These are phyloP conservation scores for Epichloe hybrida DNA, from an alignment of 2,329 filamentous ascomycete genomes.

Conservation along the genomic window DNA sequence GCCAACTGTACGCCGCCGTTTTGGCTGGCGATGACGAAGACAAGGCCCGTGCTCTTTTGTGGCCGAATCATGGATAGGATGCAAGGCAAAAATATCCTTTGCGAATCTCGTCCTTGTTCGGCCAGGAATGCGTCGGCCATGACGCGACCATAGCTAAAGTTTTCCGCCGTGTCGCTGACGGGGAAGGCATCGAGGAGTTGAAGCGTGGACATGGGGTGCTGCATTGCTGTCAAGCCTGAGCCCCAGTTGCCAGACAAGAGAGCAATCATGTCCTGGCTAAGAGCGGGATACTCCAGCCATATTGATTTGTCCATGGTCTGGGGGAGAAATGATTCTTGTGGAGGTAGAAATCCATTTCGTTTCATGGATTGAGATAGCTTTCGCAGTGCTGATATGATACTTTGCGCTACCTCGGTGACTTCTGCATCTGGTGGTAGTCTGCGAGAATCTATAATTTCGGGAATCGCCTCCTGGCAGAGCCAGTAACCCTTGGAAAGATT, in stretches of 20 bases:
- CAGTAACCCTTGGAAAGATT: slow-evolving; percentile 79
- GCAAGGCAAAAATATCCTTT: slow-evolving; percentile 57
- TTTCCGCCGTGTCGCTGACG: slow-evolving; percentile 56
- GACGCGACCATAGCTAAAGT: slow-evolving; percentile 70
- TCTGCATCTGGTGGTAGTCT: slow-evolving; percentile 30
- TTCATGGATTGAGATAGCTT: slow-evolving; percentile 74
- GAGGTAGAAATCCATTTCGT: slow-evolving; percentile 64
- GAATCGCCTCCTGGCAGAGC: slow-evolving; percentile 48
- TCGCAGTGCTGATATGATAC: slow-evolving; percentile 50
- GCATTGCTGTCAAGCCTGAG: slow-evolving; percentile 34
- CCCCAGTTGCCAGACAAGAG: slow-evolving; percentile 52
- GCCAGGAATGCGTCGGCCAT: slow-evolving; percentile 61
- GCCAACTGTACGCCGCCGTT: slow-evolving; percentile 62
- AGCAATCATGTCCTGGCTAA: slow-evolving; percentile 58
- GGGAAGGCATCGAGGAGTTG: slow-evolving; percentile 57
- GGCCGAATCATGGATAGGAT: slow-evolving; percentile 63
- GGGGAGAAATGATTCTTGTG: slow-evolving; percentile 54
- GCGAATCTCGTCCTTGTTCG: slow-evolving; percentile 56
- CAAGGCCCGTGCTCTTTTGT: slow-evolving; percentile 51
- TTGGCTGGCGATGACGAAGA: slow-evolving; percentile 66
- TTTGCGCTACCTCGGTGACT: slow-evolving; percentile 38
- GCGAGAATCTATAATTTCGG: slow-evolving; percentile 32
- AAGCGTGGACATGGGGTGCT: slow-evolving; percentile 31
- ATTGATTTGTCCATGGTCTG: slow-evolving; percentile 69
- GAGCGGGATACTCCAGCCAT: slow-evolving; percentile 64